phyloP scores from a whole-genome alignment of 2,329 filamentous ascomycete species.

The Pyrenophora seminiperda region DNA sequence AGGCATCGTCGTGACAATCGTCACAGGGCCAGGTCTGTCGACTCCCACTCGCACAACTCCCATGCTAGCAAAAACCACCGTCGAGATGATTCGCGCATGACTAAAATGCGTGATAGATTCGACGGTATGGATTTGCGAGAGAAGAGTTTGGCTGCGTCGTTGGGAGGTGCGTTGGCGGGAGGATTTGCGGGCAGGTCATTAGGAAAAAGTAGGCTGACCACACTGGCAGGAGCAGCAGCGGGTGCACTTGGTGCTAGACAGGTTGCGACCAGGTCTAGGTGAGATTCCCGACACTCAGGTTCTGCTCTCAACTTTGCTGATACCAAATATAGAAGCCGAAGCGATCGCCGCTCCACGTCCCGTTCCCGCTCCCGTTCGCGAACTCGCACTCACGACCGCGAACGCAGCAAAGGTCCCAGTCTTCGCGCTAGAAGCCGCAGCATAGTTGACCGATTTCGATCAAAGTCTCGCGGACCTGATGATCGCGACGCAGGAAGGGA shows the following conservation, averaged over 20 bases:
- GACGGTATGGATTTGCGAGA: conserved; percentile 42
- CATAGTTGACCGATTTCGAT: conserved; percentile 32
- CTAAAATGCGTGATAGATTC: conserved; percentile 44
- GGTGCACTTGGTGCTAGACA: conserved; percentile 41
- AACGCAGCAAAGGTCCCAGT: conserved; percentile 18
- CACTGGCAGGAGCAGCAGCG: conserved; percentile 45
- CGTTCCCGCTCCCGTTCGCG: conserved; percentile 28
- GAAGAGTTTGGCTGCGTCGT: conserved; percentile 41
- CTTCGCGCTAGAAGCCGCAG: conserved; percentile 36
- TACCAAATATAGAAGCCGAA: conserved; percentile 20
- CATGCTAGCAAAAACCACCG: conserved; percentile 40
- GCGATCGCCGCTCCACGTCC: conserved; percentile 23
- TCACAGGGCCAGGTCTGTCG: conserved; percentile 47
- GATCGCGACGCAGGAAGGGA: conserved; percentile 16
- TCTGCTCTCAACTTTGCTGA: conserved; percentile 2
- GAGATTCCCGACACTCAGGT: conserved; percentile 1
- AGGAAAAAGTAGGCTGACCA: conserved; percentile 44
- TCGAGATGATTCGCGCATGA: conserved; percentile 36
- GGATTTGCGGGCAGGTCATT: conserved; percentile 41
- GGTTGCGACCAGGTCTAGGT: conserved; percentile 27
- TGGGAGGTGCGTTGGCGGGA: conserved; percentile 49
- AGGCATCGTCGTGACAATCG: conserved; percentile 32
- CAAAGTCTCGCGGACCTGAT: conserved; percentile 28
- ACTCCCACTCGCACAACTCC: conserved; percentile 35
- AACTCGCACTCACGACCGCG: conserved; percentile 20